phyloP scores from a whole-genome alignment of 176 grass and related monocot species.

The Paspalum vaginatum region DNA sequence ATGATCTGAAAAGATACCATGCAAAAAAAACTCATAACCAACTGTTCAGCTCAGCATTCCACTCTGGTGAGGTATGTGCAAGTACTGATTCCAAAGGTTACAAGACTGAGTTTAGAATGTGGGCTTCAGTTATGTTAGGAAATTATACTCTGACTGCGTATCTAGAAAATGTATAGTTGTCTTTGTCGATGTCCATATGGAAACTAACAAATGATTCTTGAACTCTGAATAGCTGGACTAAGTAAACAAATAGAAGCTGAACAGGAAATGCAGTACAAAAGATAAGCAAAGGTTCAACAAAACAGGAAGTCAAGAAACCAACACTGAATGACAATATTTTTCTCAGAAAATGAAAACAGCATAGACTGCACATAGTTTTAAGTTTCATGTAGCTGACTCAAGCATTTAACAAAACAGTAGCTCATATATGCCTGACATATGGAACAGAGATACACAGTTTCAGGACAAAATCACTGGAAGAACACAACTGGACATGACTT shows the following conservation, averaged over 20 bases:
- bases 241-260: background rate
- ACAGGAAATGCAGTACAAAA: background rate
- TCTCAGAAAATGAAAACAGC: background rate
- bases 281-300: background rate
- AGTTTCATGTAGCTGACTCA: background rate
- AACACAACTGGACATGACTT: background rate
- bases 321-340: no score
- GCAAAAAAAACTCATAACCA: background rate
- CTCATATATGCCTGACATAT: background rate
- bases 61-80: background rate
- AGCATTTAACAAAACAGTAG: background rate
- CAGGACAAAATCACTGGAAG: no score
- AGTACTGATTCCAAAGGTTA: background rate
- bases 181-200: no score
- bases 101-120: background rate
- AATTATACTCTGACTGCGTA: background rate
- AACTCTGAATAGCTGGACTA: no score
- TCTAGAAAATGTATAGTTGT: no score
- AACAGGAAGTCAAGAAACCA: background rate
- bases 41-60: background rate
- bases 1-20: slow-evolving; percentile 6
- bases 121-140: background rate
- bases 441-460: background rate
- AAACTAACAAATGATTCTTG: no score
- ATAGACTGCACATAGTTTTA: background rate